phyloP scores from a whole-genome alignment of 176 grass and related monocot species.

The Puya raimondii region DNA sequence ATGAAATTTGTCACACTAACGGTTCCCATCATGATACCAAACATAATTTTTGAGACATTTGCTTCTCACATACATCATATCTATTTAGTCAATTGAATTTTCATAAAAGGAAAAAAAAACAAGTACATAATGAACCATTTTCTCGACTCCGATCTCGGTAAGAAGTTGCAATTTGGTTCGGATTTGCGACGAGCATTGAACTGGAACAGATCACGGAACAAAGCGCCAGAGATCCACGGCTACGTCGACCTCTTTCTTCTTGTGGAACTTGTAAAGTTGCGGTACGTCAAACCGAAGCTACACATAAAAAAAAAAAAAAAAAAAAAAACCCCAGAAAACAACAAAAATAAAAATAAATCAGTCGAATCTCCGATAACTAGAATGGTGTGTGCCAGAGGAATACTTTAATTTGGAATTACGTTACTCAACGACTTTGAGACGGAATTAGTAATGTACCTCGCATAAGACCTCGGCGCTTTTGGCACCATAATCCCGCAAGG shows the following conservation, averaged over 20 bases:
- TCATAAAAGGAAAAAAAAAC: too few relatives aligned
- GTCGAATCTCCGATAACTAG: not conserved
- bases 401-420: not conserved
- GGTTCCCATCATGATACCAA: too few relatives aligned
- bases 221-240: constrained; percentile 88
- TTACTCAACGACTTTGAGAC: not conserved
- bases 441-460: constrained; percentile 42
- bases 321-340: not conserved
- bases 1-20: too few relatives aligned
- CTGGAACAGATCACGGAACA: constrained; percentile 23
- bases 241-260: constrained; percentile 64
- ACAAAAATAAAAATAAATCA: not conserved
- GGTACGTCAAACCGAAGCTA: constrained; percentile 80
- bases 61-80: too few relatives aligned
- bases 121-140: too few relatives aligned
- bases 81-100: too few relatives aligned
- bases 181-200: not conserved
- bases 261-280: constrained; percentile 70
- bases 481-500: constrained; percentile 44
- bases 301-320: not conserved
- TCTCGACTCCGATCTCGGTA: not conserved
- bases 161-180: not conserved
- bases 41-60: too few relatives aligned
- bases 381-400: not conserved
- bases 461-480: constrained; percentile 58